Evolutionary conservation across 2,329 filamentous ascomycete genomes (phyloP).

Genomic region (Rhynchosporium secalis): DNA sequence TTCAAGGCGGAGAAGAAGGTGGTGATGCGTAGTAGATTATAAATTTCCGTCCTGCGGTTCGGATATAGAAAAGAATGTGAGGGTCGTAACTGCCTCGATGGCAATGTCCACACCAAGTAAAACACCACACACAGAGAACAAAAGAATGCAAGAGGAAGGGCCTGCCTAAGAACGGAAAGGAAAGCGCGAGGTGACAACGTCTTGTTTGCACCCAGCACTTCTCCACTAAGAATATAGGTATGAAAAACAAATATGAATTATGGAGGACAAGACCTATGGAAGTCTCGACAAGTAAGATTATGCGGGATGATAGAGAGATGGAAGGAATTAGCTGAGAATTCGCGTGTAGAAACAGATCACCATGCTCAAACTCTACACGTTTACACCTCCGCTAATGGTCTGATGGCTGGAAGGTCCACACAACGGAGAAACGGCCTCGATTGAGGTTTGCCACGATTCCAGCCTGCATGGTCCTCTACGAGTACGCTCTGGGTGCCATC

Average conservation of each 20-base stretch:
- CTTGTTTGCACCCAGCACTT: constrained; percentile 28
- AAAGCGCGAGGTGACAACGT: constrained; percentile 26
- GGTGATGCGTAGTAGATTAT: constrained; percentile 15
- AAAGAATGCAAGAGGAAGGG: constrained; percentile 32
- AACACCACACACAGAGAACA: constrained; percentile 24
- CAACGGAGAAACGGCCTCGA: constrained; percentile 16
- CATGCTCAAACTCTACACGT: constrained; percentile 23
- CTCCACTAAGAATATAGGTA: constrained; percentile 22
- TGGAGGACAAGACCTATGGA: constrained; percentile 16
- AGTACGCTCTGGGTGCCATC: constrained; percentile 2
- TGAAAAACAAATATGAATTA: constrained; percentile 24
- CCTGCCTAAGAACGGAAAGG: constrained; percentile 33
- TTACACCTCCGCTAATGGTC: constrained; percentile 16
- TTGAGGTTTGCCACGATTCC: constrained; percentile 22
- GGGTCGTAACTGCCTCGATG: constrained; percentile 25
- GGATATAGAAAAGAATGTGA: constrained; percentile 28
- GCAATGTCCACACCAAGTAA: constrained; percentile 24
- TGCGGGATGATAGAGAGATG: constrained; percentile 20
- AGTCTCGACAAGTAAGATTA: constrained; percentile 21
- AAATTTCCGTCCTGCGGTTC: constrained; percentile 35
- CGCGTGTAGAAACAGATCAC: constrained; percentile 24
- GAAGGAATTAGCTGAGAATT: constrained; percentile 17
- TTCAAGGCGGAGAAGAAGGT: constrained; percentile 8
- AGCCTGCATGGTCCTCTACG: constrained; percentile 12
- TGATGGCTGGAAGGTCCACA: constrained; percentile 25